Conservation (phyloP, 2,329 filamentous ascomycete species). For the Ophiostoma piceae region DNA sequence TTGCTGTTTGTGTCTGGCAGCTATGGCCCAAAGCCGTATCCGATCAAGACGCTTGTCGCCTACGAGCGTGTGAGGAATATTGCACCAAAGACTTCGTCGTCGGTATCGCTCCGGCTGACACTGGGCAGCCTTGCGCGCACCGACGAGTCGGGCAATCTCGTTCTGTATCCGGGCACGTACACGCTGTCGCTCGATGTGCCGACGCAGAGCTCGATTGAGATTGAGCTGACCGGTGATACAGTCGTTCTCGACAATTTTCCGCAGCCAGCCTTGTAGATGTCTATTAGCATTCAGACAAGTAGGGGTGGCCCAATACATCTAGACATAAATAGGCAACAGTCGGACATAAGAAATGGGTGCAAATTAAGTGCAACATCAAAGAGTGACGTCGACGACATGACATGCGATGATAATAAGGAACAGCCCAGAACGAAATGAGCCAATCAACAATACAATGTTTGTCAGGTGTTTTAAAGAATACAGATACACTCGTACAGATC, state of each 20-base stretch:
- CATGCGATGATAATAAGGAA: neutral
- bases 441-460: neutral
- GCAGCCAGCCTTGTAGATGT: neutral
- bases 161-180: constrained; percentile 52
- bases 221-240: constrained; percentile 32
- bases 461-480: constrained; percentile 16
- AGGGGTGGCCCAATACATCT: no score
- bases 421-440: neutral
- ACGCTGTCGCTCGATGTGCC: constrained; percentile 43
- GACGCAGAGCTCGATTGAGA: constrained; percentile 38
- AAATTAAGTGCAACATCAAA: neutral
- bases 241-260: neutral
- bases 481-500: constrained; percentile 23
- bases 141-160: constrained; percentile 39
- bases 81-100: neutral
- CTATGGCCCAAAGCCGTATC: no score
- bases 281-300: no score
- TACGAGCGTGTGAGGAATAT: neutral
- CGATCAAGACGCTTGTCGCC: neutral
- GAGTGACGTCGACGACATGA: neutral
- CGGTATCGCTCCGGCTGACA: neutral
- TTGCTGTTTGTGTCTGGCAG: no score
- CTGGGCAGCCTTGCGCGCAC: neutral
- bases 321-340: neutral
- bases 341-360: neutral